Evolutionary conservation across 169 alveolate species (phyloP).

Genomic region (Plasmodium vivax): DNA sequence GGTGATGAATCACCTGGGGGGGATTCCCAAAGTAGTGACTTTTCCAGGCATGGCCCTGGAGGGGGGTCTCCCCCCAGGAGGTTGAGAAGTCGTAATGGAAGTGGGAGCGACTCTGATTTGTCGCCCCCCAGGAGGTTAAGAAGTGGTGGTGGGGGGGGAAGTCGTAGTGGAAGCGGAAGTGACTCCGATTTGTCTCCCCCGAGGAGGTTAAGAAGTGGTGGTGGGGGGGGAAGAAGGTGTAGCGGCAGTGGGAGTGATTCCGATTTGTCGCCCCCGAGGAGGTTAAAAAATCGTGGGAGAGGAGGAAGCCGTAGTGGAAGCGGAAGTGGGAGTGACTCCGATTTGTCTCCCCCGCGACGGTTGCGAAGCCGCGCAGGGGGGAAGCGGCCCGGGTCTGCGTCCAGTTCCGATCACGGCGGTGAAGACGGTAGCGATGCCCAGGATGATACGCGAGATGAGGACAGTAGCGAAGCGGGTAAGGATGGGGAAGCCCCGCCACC

Average conservation of each 20-base stretch:
- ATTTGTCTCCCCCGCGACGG: background rate
- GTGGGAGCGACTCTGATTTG: background rate
- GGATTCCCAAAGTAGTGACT: background rate
- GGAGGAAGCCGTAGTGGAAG: background rate
- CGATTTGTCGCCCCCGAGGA: background rate
- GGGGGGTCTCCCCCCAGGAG: background rate
- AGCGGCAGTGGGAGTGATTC: background rate
- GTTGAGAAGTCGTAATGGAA: background rate
- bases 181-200: constrained; percentile 17
- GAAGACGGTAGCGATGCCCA: background rate
- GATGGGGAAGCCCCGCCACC: background rate
- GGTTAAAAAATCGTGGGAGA: background rate
- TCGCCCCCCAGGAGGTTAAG: background rate
- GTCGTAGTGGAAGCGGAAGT: background rate
- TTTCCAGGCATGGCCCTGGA: background rate
- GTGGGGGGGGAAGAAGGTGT: background rate
- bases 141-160: background rate
- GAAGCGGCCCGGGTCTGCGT: background rate
- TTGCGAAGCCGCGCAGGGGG: background rate
- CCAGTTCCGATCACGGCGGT: background rate
- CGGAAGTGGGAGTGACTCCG: background rate
- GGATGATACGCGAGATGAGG: too few relatives aligned
- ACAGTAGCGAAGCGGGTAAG: background rate
- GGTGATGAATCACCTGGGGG: background rate
- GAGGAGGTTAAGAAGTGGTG: background rate